Evolutionary conservation across 371 early-diverging fungal genomes (phyloP).

Genomic region (Saksenaea oblongispora): DNA sequence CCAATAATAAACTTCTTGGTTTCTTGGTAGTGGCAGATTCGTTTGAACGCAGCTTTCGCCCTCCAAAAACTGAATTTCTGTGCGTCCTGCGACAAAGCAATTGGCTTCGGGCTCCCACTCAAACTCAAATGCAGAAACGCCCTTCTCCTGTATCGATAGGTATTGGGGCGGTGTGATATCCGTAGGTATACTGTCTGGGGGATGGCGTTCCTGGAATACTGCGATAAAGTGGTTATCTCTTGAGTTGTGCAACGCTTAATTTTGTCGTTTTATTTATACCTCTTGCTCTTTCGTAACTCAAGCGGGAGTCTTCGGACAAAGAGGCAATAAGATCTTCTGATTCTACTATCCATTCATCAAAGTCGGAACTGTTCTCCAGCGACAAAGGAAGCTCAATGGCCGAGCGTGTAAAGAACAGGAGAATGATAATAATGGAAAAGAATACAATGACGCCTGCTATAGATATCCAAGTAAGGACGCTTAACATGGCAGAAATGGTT

Average conservation of each 20-base stretch:
- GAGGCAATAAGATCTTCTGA: slow-evolving; percentile 34
- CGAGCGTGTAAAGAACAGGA: slow-evolving; percentile 42
- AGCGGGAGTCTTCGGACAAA: slow-evolving; percentile 45
- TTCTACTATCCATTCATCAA: slow-evolving; percentile 40
- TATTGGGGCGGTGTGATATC: slow-evolving; percentile 66
- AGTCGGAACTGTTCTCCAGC: slow-evolving; percentile 23
- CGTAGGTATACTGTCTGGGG: slow-evolving; percentile 63
- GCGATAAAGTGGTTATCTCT: neutral
- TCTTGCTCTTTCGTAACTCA: slow-evolving; percentile 50
- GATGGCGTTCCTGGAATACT: slow-evolving; percentile 51
- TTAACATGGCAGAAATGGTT: slow-evolving; percentile 18
- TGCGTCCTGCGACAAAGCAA: slow-evolving; percentile 72
- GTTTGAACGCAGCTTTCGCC: slow-evolving; percentile 81
- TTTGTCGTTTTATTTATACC: slow-evolving; percentile 13
- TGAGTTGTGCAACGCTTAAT: neutral
- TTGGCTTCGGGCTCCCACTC: slow-evolving; percentile 68
- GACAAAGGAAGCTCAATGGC: slow-evolving; percentile 32
- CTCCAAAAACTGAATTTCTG: slow-evolving; percentile 75
- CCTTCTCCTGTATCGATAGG: slow-evolving; percentile 79
- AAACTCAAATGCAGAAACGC: slow-evolving; percentile 86
- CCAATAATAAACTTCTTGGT: slow-evolving; percentile 77
- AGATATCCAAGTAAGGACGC: slow-evolving; percentile 37
- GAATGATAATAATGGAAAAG: slow-evolving; percentile 28
- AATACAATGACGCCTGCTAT: slow-evolving; percentile 37
- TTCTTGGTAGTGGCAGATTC: slow-evolving; percentile 77